Evolutionary conservation across 2,329 filamentous ascomycete species (phyloP).

Genomic region (Dactylella cylindrospora): DNA sequence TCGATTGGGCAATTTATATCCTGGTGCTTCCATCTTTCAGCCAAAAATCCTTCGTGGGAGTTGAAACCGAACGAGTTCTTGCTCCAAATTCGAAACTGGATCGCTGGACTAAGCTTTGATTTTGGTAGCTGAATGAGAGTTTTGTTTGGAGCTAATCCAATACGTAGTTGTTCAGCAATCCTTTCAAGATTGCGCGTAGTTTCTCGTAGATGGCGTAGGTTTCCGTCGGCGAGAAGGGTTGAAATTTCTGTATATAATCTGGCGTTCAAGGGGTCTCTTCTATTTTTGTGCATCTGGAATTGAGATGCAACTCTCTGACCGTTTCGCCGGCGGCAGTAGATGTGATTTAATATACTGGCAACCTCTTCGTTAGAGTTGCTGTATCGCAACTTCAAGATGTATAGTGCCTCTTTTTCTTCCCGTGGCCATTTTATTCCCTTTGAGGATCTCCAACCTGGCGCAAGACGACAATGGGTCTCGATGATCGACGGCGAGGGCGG

Average conservation of each 20-base stretch:
- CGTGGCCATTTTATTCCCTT: no score
- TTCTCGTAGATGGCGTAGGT: no score
- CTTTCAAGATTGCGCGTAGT: background rate
- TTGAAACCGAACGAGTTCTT: slow-evolving; percentile 11
- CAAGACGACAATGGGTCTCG: no score
- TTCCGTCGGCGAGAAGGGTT: background rate
- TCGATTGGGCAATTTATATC: no score
- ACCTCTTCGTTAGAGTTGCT: background rate
- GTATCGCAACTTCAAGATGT: background rate
- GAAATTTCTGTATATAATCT: background rate
- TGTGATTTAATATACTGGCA: background rate
- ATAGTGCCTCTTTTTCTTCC: no score
- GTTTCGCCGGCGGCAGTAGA: background rate
- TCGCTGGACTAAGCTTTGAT: background rate
- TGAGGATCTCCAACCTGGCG: no score
- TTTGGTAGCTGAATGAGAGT: background rate
- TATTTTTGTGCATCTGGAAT: background rate
- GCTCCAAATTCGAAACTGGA: slow-evolving; percentile 16
- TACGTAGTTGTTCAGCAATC: background rate
- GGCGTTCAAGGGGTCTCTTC: background rate
- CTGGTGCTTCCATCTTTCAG: no score
- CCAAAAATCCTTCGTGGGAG: background rate
- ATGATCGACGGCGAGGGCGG: no score
- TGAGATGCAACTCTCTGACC: background rate
- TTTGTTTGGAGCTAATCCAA: background rate